A percentile compares a stretch with the other conserved stretches of the same genome.
These are phyloP conservation scores for Globisporangium echinulatum DNA, from an alignment of 352 stramenopile genomes.

Conservation along the genomic window DNA sequence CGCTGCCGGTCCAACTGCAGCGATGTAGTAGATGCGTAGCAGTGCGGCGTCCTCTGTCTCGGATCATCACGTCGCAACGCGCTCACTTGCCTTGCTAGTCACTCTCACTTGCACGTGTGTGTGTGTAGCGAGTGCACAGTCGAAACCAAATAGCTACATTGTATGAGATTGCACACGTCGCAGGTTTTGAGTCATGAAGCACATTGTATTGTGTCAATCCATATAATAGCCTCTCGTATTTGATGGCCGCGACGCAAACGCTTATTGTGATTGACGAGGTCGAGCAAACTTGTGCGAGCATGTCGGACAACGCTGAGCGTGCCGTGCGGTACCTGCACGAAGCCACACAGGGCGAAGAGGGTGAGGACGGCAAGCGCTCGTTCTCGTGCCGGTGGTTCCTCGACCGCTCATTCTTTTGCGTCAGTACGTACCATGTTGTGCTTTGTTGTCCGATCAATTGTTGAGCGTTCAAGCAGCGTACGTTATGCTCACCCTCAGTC, in stretches of 20 bases:
- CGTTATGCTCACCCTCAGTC: too few relatives aligned
- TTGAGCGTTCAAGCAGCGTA: too few relatives aligned
- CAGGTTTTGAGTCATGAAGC: too few relatives aligned
- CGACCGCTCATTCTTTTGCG: slow-evolving; percentile 74
- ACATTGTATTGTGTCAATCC: too few relatives aligned
- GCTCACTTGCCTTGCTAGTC: neutral
- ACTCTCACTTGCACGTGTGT: too few relatives aligned
- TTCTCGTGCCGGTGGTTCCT: slow-evolving; percentile 75
- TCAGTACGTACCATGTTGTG: slow-evolving; percentile 63
- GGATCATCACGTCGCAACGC: too few relatives aligned
- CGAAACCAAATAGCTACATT: neutral
- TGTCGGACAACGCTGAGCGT: slow-evolving; percentile 39
- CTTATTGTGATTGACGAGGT: neutral
- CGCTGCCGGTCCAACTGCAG: neutral
- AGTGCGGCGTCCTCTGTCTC: too few relatives aligned
- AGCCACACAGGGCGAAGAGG: slow-evolving; percentile 20
- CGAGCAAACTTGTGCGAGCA: neutral
- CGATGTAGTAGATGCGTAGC: slow-evolving; percentile 3
- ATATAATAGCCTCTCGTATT: too few relatives aligned
- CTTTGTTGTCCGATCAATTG: too few relatives aligned
- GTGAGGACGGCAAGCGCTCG: slow-evolving; percentile 31
- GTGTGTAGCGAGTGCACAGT: neutral
- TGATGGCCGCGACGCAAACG: neutral
- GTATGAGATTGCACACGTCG: too few relatives aligned
- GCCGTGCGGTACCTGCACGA: slow-evolving; percentile 61